Conservation (phyloP, 2,329 filamentous ascomycete species). For the Dactylella cylindrospora region DNA sequence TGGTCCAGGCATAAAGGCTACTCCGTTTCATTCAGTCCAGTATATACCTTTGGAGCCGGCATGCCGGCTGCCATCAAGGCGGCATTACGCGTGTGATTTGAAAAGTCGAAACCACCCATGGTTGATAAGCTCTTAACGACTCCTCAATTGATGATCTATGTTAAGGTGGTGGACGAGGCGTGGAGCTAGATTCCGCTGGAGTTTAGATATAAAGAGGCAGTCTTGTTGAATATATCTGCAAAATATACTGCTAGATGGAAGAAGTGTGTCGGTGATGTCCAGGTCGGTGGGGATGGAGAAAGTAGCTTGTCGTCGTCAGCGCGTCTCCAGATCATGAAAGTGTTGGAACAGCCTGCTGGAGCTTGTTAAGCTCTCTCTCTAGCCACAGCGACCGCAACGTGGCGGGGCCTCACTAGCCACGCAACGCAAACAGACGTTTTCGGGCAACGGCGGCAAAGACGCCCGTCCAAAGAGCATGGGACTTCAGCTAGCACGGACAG, state of each 20-base stretch:
- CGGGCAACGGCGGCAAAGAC: too few species aligned
- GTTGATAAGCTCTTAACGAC: constrained; percentile 51
- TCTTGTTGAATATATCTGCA: too few species aligned
- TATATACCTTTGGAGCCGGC: constrained; percentile 74
- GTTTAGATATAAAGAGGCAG: too few species aligned
- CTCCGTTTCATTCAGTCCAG: not conserved
- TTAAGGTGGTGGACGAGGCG: too few species aligned
- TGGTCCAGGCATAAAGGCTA: not conserved
- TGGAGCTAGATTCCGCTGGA: too few species aligned
- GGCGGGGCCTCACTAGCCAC: constrained; percentile 11
- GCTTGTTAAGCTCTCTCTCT: constrained; percentile 10
- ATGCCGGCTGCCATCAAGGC: constrained; percentile 92
- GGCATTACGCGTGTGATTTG: constrained; percentile 98
- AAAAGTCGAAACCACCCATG: constrained; percentile 99
- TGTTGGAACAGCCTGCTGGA: constrained; percentile 13
- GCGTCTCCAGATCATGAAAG: constrained; percentile 13
- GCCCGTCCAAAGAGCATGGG: too few species aligned
- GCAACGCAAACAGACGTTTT: constrained; percentile 10
- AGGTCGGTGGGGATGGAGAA: constrained; percentile 13
- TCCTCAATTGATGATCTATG: too few species aligned
- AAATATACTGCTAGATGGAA: too few species aligned
- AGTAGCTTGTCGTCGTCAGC: constrained; percentile 42
- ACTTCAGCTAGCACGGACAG: too few species aligned
- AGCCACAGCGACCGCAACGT: constrained; percentile 9
- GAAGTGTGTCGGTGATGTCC: not conserved